Evolutionary conservation across 1,284 basidiomycete genomes (phyloP), one percentile per base, ranked within the genome.

Genomic region (Malassezia yamatoensis): DNA sequence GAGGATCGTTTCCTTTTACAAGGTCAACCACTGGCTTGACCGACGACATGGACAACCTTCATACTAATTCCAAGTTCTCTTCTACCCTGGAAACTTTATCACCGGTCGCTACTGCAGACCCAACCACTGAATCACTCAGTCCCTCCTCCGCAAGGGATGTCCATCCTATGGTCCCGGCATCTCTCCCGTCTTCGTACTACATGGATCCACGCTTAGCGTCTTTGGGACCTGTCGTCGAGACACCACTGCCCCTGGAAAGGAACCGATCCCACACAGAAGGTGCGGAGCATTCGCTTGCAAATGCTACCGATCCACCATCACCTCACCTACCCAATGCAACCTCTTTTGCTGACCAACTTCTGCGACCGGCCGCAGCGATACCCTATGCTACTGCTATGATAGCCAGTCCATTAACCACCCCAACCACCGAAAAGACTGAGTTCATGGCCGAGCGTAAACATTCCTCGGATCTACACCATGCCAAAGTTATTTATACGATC

Each of bases 401-500:
- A 18, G 12, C 10, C 12, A 42, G 24, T 29, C 24, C 24, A 29
- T 29, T 29, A 29, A 29, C 24, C 24, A 29, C 24, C 24, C 24
- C 24, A 29, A 29, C 24, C 24, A 29, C 24, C 24, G 24, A 29
- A 29, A 29, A 29, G 7, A 7, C 24, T 29, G 24, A 29, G 24
- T 29, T 29, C 24, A 29, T 29, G 24, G 24, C 24, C 24, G 7
- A 29, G 24, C 24, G 7, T 29, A 7, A 20, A 20, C 24, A 9
- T 7, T 45, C 43, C 11, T 21, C 32, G 7, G 12, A 32, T 2
- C 38, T 51, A 33, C 38, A 21, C 7, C 49, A 51, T 13, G 53
- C 53, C 10, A 49, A 42, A n/a, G 44, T 54, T 16, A 41, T 43
- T n/a, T 37, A 49, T 36, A 54, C 53, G 21, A 48, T 54, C n/a